These are phyloP conservation scores for Pyrus bretschneideri DNA, from an alignment of 306 rosid species.

Conservation along the genomic window DNA sequence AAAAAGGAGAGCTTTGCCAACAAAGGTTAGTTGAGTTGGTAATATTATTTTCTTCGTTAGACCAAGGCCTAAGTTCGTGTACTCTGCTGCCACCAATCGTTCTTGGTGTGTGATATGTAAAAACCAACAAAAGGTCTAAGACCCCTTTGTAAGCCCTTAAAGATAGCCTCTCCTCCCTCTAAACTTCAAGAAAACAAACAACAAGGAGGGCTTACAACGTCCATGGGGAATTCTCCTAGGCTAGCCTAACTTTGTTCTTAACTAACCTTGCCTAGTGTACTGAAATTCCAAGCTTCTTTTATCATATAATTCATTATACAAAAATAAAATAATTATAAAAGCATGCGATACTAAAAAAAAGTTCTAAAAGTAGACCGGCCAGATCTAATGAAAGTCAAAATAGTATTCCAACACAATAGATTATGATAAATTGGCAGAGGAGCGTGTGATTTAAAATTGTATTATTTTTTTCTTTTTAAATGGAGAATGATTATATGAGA, in stretches of 20 bases:
- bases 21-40: too few species aligned
- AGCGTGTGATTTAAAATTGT: neutral
- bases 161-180: too few species aligned
- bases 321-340: neutral
- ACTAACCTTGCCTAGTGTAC: neutral
- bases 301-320: neutral
- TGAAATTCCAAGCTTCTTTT: neutral
- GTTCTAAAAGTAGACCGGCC: neutral
- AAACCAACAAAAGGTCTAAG: too few species aligned
- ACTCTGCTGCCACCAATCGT: too few species aligned
- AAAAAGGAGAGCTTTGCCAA: too few species aligned
- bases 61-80: too few species aligned
- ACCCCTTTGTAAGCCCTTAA: too few species aligned
- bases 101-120: too few species aligned
- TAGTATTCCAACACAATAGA: neutral
- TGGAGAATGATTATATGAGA: fast-evolving
- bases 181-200: too few species aligned
- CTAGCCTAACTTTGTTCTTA: neutral
- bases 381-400: neutral
- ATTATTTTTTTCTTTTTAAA: too few species aligned
- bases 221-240: neutral
- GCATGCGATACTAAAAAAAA: neutral
- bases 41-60: too few species aligned
- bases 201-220: constrained; percentile 1
- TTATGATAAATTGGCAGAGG: neutral